These are phyloP conservation scores for Phytophthora vignae DNA, from an alignment of 352 stramenopile genomes.

Conservation along the genomic window DNA sequence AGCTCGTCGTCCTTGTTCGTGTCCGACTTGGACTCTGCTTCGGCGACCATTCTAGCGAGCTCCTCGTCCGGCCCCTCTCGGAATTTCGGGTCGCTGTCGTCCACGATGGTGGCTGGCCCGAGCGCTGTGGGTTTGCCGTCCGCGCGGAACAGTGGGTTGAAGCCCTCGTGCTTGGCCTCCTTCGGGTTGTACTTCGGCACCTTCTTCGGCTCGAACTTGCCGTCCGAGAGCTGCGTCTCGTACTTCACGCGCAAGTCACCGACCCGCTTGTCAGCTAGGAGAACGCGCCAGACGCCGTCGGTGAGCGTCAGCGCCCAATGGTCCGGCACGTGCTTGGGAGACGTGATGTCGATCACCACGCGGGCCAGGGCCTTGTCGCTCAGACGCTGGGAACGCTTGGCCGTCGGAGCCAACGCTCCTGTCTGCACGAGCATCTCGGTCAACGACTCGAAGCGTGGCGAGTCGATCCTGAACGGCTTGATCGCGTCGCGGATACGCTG, in stretches of 20 bases:
- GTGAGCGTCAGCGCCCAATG: neutral
- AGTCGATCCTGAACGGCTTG: neutral
- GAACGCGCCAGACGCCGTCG: neutral
- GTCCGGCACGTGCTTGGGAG: neutral
- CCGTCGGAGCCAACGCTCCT: neutral
- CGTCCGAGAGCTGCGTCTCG: no score
- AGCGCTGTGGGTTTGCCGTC: neutral
- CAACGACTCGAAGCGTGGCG: neutral
- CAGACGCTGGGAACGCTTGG: neutral
- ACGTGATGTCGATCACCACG: neutral
- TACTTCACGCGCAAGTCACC: neutral
- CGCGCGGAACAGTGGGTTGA: neutral
- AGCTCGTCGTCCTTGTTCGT: no score
- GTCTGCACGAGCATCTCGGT: neutral
- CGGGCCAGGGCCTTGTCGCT: neutral
- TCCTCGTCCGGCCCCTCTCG: no score
- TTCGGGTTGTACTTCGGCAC: neutral
- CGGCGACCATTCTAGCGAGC: no score
- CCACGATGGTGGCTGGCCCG: neutral
- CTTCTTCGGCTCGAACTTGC: neutral
- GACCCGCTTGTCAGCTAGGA: neutral
- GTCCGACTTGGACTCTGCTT: neutral
- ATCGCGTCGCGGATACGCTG: no score
- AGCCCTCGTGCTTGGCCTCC: neutral
- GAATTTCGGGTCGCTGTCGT: neutral